Conservation (phyloP, 1,139 yeast genomes). For the Lodderomyces oxycetoniae region DNA sequence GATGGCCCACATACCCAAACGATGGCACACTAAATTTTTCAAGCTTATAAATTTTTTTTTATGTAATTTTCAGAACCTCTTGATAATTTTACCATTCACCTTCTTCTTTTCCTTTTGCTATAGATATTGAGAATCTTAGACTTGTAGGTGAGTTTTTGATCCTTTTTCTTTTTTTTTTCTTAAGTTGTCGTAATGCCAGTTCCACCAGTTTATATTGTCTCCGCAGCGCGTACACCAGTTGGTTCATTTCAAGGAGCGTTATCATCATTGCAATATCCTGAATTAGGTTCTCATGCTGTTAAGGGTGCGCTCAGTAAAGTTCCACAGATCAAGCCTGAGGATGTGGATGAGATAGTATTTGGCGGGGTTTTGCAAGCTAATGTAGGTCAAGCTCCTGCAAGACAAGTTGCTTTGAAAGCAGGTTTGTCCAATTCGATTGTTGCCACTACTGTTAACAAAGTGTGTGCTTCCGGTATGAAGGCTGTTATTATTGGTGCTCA, state of each 20-base stretch:
- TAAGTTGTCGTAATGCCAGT: slow-evolving; percentile 9
- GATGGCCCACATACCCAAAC: no score
- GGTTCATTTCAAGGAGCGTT: slow-evolving; percentile 89
- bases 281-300: slow-evolving; percentile 89
- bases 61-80: not conserved
- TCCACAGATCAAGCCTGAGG: slow-evolving; percentile 71
- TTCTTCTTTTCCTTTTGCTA: slow-evolving; percentile 1
- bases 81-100: not conserved
- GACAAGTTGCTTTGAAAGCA: slow-evolving; percentile 92
- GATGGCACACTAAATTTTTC: no score
- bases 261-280: slow-evolving; percentile 69
- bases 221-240: slow-evolving; percentile 91
- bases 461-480: slow-evolving; percentile 96
- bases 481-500: slow-evolving; percentile 88
- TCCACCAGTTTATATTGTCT: slow-evolving; percentile 70
- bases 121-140: no score
- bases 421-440: slow-evolving; percentile 76
- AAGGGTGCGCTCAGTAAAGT: slow-evolving; percentile 81
- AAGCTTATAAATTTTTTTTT: no score
- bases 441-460: slow-evolving; percentile 91
- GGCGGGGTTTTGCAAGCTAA: slow-evolving; percentile 94
- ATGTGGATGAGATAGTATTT: slow-evolving; percentile 84
- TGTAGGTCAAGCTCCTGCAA: slow-evolving; percentile 96
- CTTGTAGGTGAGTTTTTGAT: no score
- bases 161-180: not conserved